Conservation (phyloP, 2,329 filamentous ascomycete genomes). For the Venturia pyrina region DNA sequence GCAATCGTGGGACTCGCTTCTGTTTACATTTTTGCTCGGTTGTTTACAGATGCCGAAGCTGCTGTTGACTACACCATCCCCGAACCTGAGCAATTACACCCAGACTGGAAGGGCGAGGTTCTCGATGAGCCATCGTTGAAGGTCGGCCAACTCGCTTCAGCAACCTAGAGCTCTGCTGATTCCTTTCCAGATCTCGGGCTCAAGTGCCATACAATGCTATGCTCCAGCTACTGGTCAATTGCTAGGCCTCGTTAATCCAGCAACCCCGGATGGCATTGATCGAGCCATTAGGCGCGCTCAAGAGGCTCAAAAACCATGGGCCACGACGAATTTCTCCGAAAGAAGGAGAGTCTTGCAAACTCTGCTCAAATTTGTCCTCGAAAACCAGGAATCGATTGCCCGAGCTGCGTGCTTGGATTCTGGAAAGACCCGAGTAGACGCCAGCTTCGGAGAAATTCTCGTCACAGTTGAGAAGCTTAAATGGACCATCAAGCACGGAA, state of each 20-base stretch:
- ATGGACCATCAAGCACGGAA: conserved; percentile 89
- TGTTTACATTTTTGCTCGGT: conserved; percentile 5
- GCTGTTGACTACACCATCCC: conserved; percentile 51
- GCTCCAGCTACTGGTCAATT: conserved; percentile 81
- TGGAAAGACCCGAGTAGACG: conserved; percentile 93
- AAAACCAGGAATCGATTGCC: conserved; percentile 82
- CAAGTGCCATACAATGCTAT: conserved; percentile 69
- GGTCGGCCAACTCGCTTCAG: conserved; percentile 23
- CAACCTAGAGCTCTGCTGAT: background rate
- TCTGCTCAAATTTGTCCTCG: conserved; percentile 71
- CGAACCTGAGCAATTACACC: conserved; percentile 49
- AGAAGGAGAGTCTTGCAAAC: conserved; percentile 71
- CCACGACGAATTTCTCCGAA: conserved; percentile 64
- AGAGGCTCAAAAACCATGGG: conserved; percentile 68
- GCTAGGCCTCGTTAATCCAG: conserved; percentile 69
- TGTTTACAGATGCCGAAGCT: conserved; percentile 23
- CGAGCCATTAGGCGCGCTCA: conserved; percentile 63
- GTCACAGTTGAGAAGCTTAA: conserved; percentile 88
- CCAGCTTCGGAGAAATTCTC: conserved; percentile 85
- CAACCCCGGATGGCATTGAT: conserved; percentile 69
- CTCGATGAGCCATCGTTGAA: conserved; percentile 54
- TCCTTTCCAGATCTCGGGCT: conserved; percentile 43
- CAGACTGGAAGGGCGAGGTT: conserved; percentile 43
- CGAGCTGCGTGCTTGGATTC: conserved; percentile 80
- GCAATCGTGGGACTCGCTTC: background rate